Evolutionary conservation across 1,284 basidiomycete species (phyloP).

Genomic region (Boletellus deceptivus): DNA sequence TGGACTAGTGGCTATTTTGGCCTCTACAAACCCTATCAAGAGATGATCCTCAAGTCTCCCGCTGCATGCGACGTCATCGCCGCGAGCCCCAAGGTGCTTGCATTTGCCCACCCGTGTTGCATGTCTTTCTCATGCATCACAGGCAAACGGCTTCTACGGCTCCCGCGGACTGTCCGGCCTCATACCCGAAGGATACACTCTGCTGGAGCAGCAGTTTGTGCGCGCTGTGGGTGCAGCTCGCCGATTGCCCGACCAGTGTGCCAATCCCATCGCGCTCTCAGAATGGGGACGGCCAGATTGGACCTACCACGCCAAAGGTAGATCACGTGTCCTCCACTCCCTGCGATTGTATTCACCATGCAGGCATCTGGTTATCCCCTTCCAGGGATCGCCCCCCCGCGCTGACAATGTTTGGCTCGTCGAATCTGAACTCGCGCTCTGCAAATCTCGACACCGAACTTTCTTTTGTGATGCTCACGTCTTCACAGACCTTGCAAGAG

Average conservation of each 20-base stretch:
- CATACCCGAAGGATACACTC: conserved; percentile 94
- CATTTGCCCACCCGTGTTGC: neutral
- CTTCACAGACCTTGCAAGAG: conserved; percentile 42
- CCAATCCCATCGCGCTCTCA: conserved; percentile 62
- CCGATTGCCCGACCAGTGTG: conserved; percentile 43
- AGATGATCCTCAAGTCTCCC: conserved; percentile 60
- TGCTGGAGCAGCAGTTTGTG: conserved; percentile 86
- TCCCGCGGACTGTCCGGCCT: conserved; percentile 87
- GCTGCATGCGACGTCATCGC: conserved; percentile 78
- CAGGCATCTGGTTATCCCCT: conserved; percentile 87
- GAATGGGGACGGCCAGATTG: conserved; percentile 92
- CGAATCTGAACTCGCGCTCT: conserved; percentile 93
- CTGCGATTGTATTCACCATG: conserved; percentile 4
- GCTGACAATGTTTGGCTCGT: conserved; percentile 91
- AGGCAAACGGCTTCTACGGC: conserved; percentile 96
- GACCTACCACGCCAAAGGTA: conserved; percentile 99
- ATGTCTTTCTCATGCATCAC: conserved; percentile 10
- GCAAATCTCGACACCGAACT: conserved; percentile 91
- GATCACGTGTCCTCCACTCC: conserved; percentile 3
- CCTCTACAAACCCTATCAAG: conserved; percentile 80
- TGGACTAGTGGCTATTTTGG: conserved; percentile 97
- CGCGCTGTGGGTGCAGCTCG: conserved; percentile 54
- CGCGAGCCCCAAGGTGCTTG: conserved; percentile 78
- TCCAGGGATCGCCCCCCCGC: conserved; percentile 51
- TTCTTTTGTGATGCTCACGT: conserved; percentile 82